Percentiles rank a stretch among this genome's conserved stretches.
phyloP scores from a whole-genome alignment of 2,329 filamentous ascomycete species.

The Botryosphaeria dothidea region DNA sequence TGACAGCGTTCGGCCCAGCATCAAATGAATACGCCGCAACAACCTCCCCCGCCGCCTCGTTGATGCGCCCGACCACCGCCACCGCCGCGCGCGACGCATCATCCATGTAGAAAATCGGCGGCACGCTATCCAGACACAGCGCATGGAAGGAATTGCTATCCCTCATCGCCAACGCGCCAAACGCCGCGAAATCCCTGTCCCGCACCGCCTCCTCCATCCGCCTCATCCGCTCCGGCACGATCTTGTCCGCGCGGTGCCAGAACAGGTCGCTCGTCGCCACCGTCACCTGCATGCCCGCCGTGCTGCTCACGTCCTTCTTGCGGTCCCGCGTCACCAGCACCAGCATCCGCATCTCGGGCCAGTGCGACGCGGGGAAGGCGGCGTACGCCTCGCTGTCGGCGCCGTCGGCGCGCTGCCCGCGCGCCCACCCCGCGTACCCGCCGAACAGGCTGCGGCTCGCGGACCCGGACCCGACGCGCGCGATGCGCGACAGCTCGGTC shows the following conservation, averaged over 20 bases:
- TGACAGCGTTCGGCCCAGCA: constrained; percentile 92
- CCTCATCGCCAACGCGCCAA: constrained; percentile 90
- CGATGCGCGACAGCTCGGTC: constrained; percentile 82
- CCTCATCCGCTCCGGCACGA: constrained; percentile 82
- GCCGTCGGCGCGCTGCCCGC: constrained; percentile 75
- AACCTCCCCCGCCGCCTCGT: constrained; percentile 72
- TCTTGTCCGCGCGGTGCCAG: constrained; percentile 67
- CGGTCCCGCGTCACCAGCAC: constrained; percentile 88
- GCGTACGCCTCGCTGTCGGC: constrained; percentile 85
- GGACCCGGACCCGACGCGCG: constrained; percentile 90
- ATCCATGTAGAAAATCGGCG: constrained; percentile 98
- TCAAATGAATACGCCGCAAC: constrained; percentile 97
- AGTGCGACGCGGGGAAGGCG: constrained; percentile 85
- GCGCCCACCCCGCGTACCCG: constrained; percentile 93
- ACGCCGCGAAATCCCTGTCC: constrained; percentile 77
- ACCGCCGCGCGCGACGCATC: constrained; percentile 87
- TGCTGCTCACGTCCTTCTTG: constrained; percentile 94
- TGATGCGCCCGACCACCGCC: constrained; percentile 85
- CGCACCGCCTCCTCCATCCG: constrained; percentile 81
- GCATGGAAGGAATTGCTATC: constrained; percentile 98
- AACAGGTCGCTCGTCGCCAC: constrained; percentile 91
- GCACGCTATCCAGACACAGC: constrained; percentile 90
- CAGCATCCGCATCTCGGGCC: constrained; percentile 91
- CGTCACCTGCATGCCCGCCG: constrained; percentile 95
- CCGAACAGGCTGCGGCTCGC: constrained; percentile 92